These are phyloP conservation scores for Pelargonium cotyledonis DNA, from an alignment of 441 rosid genomes.

Conservation along the genomic window DNA sequence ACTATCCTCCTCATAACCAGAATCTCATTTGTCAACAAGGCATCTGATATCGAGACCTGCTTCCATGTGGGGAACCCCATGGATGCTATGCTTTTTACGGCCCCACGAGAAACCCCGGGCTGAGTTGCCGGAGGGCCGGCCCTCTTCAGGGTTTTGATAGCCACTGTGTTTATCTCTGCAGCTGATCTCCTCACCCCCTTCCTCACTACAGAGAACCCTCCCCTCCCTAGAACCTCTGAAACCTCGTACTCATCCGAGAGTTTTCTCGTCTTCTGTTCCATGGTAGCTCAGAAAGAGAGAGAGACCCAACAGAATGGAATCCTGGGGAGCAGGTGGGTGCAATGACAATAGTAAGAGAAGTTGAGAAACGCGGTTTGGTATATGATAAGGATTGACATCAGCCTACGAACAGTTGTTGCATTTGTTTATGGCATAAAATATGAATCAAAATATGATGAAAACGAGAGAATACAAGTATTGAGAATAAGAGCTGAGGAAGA, in stretches of 20 bases:
- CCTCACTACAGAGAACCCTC: constrained; percentile 72
- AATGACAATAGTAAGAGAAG: constrained; percentile 19
- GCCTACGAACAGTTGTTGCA: constrained; percentile 17
- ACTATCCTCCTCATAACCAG: constrained; percentile 62
- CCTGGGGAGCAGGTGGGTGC: constrained; percentile 7
- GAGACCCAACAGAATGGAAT: background rate
- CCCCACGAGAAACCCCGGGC: constrained; percentile 11
- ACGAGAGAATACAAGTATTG: constrained; percentile 30
- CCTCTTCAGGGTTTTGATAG: constrained; percentile 60
- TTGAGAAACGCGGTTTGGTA: constrained; percentile 25
- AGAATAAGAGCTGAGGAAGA: constrained; percentile 26
- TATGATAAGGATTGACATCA: constrained; percentile 27
- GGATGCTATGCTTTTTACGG: constrained; percentile 21
- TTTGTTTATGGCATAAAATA: constrained; percentile 32
- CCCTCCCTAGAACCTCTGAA: constrained; percentile 46
- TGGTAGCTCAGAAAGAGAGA: constrained; percentile 13
- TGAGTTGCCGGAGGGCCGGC: constrained; percentile 24
- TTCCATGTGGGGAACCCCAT: constrained; percentile 35
- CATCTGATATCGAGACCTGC: constrained; percentile 54
- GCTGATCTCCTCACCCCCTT: constrained; percentile 35
- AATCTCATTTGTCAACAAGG: constrained; percentile 62
- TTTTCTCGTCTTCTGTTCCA: constrained; percentile 49
- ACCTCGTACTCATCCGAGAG: constrained; percentile 53
- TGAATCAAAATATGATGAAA: constrained; percentile 21
- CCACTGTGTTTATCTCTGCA: constrained; percentile 32